These are phyloP conservation scores for Cytospora piceicola DNA, from an alignment of 2,329 filamentous ascomycete species.

Conservation along the genomic window DNA sequence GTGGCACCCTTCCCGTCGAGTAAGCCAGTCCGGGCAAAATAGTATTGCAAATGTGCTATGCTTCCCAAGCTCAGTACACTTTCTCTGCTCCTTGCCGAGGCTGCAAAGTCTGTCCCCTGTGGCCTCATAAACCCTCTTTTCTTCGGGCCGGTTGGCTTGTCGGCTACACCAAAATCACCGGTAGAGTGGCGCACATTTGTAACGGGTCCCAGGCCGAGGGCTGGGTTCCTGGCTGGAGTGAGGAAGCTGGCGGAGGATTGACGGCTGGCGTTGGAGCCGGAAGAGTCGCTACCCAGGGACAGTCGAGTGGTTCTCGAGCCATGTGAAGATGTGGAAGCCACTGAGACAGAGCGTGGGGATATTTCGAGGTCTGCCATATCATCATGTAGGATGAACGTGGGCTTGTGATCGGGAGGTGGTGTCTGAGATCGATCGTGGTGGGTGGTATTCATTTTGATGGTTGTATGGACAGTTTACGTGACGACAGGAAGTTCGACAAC, in stretches of 20 bases:
- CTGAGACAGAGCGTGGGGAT: slow-evolving; percentile 64
- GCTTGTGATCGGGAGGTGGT: slow-evolving; percentile 66
- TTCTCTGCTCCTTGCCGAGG: slow-evolving; percentile 86
- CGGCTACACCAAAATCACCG: slow-evolving; percentile 41
- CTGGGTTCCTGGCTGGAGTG: slow-evolving; percentile 50
- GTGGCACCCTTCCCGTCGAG: slow-evolving; percentile 92
- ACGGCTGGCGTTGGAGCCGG: slow-evolving; percentile 56
- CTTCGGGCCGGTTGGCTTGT: slow-evolving; percentile 44
- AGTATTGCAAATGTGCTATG: slow-evolving; percentile 97
- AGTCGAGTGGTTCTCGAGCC: slow-evolving; percentile 54
- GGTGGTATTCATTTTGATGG: slow-evolving; percentile 42
- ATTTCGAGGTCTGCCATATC: slow-evolving; percentile 52
- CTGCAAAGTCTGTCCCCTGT: slow-evolving; percentile 85
- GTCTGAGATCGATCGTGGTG: slow-evolving; percentile 55
- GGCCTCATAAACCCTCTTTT: slow-evolving; percentile 86
- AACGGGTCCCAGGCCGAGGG: slow-evolving; percentile 39
- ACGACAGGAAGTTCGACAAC: neutral
- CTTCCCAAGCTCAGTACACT: slow-evolving; percentile 96
- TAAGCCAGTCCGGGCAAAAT: slow-evolving; percentile 92
- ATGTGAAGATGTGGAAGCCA: slow-evolving; percentile 62
- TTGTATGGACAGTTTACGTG: neutral
- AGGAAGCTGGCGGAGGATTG: slow-evolving; percentile 66
- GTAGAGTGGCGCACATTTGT: slow-evolving; percentile 49
- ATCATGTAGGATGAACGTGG: slow-evolving; percentile 65
- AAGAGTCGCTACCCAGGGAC: slow-evolving; percentile 59